A percentile compares a stretch with the other conserved stretches of the same genome.
These are phyloP conservation scores for Pichia scutulata DNA, from an alignment of 805 yeast species.

Conservation along the genomic window DNA sequence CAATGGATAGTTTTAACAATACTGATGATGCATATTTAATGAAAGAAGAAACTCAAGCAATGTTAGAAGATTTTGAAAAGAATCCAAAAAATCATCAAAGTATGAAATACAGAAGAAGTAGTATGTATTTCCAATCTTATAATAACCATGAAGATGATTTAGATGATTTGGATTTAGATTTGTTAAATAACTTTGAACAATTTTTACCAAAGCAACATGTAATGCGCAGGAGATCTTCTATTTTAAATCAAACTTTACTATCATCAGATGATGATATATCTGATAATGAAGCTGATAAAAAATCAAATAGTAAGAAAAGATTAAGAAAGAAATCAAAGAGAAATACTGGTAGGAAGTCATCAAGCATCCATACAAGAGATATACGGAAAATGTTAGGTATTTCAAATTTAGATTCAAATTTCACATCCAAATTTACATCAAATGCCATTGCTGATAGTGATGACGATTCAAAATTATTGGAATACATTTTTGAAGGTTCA, in stretches of 20 bases:
- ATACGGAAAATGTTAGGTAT: constrained; percentile 14
- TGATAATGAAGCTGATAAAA: constrained; percentile 18
- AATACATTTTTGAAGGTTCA: constrained; percentile 48
- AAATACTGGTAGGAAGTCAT: not conserved
- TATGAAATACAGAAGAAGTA: constrained; percentile 11
- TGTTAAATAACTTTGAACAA: constrained; percentile 14
- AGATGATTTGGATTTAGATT: constrained; percentile 23
- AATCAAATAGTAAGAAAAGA: not conserved
- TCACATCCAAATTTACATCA: constrained; percentile 10
- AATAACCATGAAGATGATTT: constrained; percentile 28
- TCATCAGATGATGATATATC: constrained; percentile 21
- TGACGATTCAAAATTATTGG: constrained; percentile 64
- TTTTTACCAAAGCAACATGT: constrained; percentile 15
- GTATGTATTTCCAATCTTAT: constrained; percentile 9
- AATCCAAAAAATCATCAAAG: constrained; percentile 2
- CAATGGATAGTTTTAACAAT: constrained; percentile 4
- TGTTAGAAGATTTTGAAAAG: constrained; percentile 32
- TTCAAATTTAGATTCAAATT: constrained; percentile 10
- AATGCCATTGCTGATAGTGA: constrained; percentile 13
- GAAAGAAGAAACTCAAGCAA: constrained; percentile 36
- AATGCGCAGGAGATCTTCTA: constrained; percentile 37
- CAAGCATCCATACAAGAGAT: constrained; percentile 22
- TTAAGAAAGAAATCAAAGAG: constrained; percentile 4
- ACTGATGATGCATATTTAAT: constrained; percentile 30
- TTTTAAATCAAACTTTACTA: constrained; percentile 28